phyloP scores from a whole-genome alignment of 2,329 filamentous ascomycete species.

The Torrubiella hemipterigena region DNA sequence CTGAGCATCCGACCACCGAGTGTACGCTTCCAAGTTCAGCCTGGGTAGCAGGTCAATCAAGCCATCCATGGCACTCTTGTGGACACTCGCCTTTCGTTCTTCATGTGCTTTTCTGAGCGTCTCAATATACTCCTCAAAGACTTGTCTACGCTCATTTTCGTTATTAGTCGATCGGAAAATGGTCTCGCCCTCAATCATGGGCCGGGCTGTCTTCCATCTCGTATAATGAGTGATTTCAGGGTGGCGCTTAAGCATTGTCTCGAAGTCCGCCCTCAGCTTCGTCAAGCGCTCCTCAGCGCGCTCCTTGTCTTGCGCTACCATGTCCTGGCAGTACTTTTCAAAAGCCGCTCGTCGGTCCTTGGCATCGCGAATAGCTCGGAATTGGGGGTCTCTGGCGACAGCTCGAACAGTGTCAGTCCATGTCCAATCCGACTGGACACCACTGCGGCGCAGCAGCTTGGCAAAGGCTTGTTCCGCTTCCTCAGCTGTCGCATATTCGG shows the following conservation, averaged over 20 bases:
- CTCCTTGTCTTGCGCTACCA: conserved; percentile 86
- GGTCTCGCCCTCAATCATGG: conserved; percentile 88
- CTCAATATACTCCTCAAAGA: conserved; percentile 88
- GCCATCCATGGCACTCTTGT: conserved; percentile 75
- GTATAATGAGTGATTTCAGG: conserved; percentile 96
- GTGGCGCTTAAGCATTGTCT: conserved; percentile 89
- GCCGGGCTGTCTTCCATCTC: conserved; percentile 89
- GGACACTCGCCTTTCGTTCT: conserved; percentile 59
- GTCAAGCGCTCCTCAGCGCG: conserved; percentile 84
- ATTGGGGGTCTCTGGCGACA: conserved; percentile 83
- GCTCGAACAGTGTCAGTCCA: conserved; percentile 84
- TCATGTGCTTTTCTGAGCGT: conserved; percentile 71
- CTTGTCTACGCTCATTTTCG: conserved; percentile 74
- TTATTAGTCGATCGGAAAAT: conserved; percentile 86
- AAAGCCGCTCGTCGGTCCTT: conserved; percentile 84
- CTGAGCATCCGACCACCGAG: conserved; percentile 86
- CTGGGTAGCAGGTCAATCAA: conserved; percentile 66
- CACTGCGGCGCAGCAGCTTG: conserved; percentile 75
- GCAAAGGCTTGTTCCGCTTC: conserved; percentile 89
- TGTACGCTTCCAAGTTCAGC: conserved; percentile 82
- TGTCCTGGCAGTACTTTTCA: conserved; percentile 86
- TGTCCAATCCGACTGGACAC: conserved; percentile 81
- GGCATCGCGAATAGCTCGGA: conserved; percentile 84
- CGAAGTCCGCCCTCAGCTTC: conserved; percentile 88
- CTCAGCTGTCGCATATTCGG: conserved; percentile 67